Percentiles rank a stretch among this genome's conserved stretches.
These are phyloP conservation scores for Purpureocillium lavendulum DNA, from an alignment of 2,329 filamentous ascomycete genomes.

Conservation along the genomic window DNA sequence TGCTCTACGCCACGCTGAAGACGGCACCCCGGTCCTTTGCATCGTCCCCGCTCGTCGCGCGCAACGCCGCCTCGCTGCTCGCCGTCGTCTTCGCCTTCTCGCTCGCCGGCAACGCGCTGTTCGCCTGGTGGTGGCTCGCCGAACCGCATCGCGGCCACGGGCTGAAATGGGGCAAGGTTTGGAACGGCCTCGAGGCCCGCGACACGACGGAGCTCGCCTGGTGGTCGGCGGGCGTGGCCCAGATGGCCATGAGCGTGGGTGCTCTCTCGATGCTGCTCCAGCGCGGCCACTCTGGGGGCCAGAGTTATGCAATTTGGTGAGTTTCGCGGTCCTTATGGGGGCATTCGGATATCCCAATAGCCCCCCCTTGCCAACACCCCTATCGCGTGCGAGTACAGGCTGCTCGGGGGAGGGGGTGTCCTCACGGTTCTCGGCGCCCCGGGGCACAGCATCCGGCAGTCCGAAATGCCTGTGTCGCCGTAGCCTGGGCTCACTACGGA, in stretches of 20 bases:
- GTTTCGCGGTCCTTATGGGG: constrained; percentile 11
- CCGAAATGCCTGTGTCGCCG: not conserved
- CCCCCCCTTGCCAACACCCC: too few relatives aligned
- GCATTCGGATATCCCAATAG: too few relatives aligned
- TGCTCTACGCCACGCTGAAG: constrained; percentile 37
- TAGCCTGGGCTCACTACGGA: not conserved
- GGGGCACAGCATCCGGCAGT: too few relatives aligned
- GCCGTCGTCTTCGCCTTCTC: constrained; percentile 25
- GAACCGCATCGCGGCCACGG: constrained; percentile 30
- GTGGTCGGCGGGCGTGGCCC: constrained; percentile 36
- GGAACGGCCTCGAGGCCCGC: constrained; percentile 26
- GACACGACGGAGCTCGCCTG: constrained; percentile 43
- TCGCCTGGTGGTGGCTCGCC: constrained; percentile 39
- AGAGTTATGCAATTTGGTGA: constrained; percentile 40
- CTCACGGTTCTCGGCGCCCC: not conserved
- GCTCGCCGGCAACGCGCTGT: constrained; percentile 28
- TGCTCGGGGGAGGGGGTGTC: too few relatives aligned
- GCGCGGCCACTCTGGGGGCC: constrained; percentile 38
- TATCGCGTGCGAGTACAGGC: too few relatives aligned
- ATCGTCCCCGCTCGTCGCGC: constrained; percentile 29
- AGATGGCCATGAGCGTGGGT: constrained; percentile 30
- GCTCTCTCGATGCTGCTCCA: constrained; percentile 34
- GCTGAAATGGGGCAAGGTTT: constrained; percentile 37
- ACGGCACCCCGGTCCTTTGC: constrained; percentile 35
- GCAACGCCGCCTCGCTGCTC: constrained; percentile 29